Conservation (phyloP, 2,329 filamentous ascomycete genomes). For the Tolypocladium nubicola region DNA sequence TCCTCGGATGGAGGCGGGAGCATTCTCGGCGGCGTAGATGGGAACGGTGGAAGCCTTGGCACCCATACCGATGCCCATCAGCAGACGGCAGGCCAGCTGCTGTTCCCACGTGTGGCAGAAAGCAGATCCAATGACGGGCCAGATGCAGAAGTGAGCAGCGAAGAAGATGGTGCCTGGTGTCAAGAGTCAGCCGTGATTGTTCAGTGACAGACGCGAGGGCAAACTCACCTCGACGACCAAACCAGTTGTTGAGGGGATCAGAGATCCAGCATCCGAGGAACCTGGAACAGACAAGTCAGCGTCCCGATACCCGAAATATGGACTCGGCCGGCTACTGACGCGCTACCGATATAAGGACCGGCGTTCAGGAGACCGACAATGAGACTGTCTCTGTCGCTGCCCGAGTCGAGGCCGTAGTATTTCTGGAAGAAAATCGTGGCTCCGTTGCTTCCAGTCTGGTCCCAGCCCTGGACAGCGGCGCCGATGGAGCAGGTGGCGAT, state of each 20-base stretch:
- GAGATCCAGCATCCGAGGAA: constrained; percentile 52
- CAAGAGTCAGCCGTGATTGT: background rate
- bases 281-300: constrained; percentile 7
- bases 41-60: constrained; percentile 56
- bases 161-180: constrained; percentile 47
- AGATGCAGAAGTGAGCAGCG: constrained; percentile 60
- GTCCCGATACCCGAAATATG: background rate
- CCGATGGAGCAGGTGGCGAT: constrained; percentile 58
- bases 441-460: constrained; percentile 51
- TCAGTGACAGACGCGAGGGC: background rate
- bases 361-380: constrained; percentile 59
- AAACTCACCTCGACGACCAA: constrained; percentile 28
- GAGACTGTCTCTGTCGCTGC: constrained; percentile 21
- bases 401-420: constrained; percentile 24
- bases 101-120: constrained; percentile 57
- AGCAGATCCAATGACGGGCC: constrained; percentile 52
- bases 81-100: constrained; percentile 54
- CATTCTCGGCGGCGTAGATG: constrained; percentile 65
- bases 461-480: constrained; percentile 58
- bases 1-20: constrained; percentile 57
- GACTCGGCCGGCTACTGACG: constrained; percentile 18
- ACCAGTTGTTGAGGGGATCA: constrained; percentile 44
- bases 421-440: constrained; percentile 51
- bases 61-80: constrained; percentile 61
- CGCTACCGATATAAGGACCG: constrained; percentile 36